Percentiles rank a stretch among this genome's conserved stretches.
These are phyloP conservation scores for Phytophthora capsici DNA, from an alignment of 352 stramenopile genomes.

Conservation along the genomic window DNA sequence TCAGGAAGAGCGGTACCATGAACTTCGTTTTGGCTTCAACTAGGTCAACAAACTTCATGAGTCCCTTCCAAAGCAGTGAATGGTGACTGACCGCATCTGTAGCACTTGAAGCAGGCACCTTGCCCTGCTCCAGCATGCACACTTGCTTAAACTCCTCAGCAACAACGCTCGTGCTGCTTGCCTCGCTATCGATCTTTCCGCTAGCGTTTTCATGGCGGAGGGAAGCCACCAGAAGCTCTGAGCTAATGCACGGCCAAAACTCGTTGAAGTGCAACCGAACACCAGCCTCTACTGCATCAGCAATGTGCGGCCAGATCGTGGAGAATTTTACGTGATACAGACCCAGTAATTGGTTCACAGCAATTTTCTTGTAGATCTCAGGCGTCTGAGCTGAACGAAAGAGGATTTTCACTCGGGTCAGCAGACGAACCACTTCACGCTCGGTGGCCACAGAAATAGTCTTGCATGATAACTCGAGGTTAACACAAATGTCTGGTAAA, in stretches of 20 bases:
- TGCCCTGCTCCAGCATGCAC: conserved; percentile 63
- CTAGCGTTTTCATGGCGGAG: conserved; percentile 46
- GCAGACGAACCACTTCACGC: conserved; percentile 80
- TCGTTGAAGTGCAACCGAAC: conserved; percentile 62
- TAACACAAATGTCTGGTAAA: conserved; percentile 66
- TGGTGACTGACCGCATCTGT: conserved; percentile 83
- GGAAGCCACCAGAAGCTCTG: conserved; percentile 59
- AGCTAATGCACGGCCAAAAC: conserved; percentile 65
- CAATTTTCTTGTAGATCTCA: conserved; percentile 79
- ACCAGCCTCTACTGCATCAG: conserved; percentile 70
- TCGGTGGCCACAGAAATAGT: conserved; percentile 78
- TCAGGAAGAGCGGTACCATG: conserved; percentile 85
- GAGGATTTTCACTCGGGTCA: conserved; percentile 84
- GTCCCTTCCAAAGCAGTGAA: conserved; percentile 79
- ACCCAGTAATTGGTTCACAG: conserved; percentile 77
- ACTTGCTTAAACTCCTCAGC: conserved; percentile 52
- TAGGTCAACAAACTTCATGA: conserved; percentile 75
- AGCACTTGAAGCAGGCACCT: conserved; percentile 47
- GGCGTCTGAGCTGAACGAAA: conserved; percentile 75
- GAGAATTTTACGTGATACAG: conserved; percentile 91
- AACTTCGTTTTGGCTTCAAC: conserved; percentile 89
- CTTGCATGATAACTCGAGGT: conserved; percentile 64
- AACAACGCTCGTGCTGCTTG: conserved; percentile 20
- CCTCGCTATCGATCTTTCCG: conserved; percentile 15
- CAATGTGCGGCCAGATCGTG: conserved; percentile 84